Conservation (phyloP, 208 protist species). For the Phytomonas francai region DNA sequence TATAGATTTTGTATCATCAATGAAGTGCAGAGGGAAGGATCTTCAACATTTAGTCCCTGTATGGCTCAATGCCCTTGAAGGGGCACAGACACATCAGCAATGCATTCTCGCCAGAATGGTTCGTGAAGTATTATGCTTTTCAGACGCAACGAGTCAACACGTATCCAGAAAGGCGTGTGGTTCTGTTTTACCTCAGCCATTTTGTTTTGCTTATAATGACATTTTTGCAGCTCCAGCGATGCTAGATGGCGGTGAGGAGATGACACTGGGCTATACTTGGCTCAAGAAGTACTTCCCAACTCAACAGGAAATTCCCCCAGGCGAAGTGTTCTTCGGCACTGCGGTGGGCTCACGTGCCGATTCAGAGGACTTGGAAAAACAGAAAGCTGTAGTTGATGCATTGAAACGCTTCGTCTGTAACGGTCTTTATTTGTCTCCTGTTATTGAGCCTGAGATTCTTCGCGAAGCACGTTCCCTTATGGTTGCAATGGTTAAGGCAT, state of each 20-base stretch:
- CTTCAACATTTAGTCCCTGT: slow-evolving; percentile 20
- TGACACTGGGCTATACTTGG: slow-evolving; percentile 58
- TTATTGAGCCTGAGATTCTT: slow-evolving; percentile 45
- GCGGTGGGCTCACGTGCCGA: background rate
- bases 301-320: slow-evolving; percentile 21
- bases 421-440: slow-evolving; percentile 33
- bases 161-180: background rate
- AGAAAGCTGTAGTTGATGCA: background rate
- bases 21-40: slow-evolving; percentile 13
- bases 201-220: slow-evolving; percentile 53
- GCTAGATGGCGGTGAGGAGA: slow-evolving; percentile 66
- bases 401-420: slow-evolving; percentile 10
- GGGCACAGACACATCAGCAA: slow-evolving; percentile 58
- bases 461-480: slow-evolving; percentile 43
- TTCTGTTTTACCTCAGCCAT: slow-evolving; percentile 3
- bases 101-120: slow-evolving; percentile 54
- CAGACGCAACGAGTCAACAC: background rate
- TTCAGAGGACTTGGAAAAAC: background rate
- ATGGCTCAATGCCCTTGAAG: slow-evolving; percentile 9
- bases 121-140: slow-evolving; percentile 14
- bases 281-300: slow-evolving; percentile 38
- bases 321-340: background rate
- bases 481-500: background rate
- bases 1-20: slow-evolving; percentile 32
- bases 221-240: slow-evolving; percentile 54